Conservation (phyloP, 306 rosid genomes). For the Pterocarpus santalinus region DNA sequence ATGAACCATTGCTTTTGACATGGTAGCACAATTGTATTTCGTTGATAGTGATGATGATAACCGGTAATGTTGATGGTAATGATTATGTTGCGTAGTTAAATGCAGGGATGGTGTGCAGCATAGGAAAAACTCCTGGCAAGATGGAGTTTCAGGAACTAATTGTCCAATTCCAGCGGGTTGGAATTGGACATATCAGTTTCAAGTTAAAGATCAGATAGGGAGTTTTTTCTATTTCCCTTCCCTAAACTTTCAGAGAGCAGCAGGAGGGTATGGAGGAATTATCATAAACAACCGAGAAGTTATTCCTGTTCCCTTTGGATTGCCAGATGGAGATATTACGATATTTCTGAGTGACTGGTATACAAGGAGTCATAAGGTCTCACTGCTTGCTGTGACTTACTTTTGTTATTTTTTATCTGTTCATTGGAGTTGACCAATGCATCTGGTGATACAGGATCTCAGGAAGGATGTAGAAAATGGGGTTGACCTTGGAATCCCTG, state of each 20-base stretch:
- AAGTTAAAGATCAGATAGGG: conserved; percentile 98
- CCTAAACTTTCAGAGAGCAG: conserved; percentile 83
- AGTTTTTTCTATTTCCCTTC: conserved; percentile 97
- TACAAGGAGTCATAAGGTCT: conserved; percentile 83
- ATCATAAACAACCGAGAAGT: conserved; percentile 78
- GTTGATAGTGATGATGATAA: conserved; percentile 11
- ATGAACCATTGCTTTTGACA: conserved; percentile 89
- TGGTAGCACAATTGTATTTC: conserved; percentile 64
- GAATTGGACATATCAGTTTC: conserved; percentile 96
- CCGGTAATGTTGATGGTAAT: conserved; percentile 43
- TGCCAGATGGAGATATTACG: conserved; percentile 92
- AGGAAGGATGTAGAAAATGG: conserved; percentile 77
- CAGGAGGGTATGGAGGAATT: conserved; percentile 94
- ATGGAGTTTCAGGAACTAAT: conserved; percentile 92
- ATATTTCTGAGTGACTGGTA: conserved; percentile 91
- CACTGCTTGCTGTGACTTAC: not conserved
- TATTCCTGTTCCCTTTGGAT: conserved; percentile 79
- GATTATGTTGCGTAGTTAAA: conserved; percentile 54
- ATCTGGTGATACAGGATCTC: conserved; percentile 65
- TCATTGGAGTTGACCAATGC: conserved; percentile 45
- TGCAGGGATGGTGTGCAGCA: conserved; percentile 91
- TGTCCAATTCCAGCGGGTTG: conserved; percentile 99
- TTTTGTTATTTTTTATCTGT: conserved; percentile 31
- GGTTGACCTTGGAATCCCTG: conserved; percentile 75
- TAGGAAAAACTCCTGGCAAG: conserved; percentile 94